Conservation (phyloP, 2,329 filamentous ascomycete species). For the Chaetomium globosum region DNA sequence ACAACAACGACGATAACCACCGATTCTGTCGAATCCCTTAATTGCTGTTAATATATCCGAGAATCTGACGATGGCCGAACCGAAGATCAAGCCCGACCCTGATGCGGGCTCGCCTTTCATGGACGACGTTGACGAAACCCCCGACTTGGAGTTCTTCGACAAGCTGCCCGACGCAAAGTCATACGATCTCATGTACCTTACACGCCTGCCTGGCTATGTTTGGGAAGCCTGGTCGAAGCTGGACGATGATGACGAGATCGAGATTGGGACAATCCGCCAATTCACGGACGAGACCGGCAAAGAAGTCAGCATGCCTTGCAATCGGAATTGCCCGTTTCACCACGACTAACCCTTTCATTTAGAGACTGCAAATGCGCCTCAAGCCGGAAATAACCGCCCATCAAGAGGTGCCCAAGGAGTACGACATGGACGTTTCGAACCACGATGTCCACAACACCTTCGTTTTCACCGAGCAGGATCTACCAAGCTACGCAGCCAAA, state of each 20-base stretch:
- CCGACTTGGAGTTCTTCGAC: conserved; percentile 62
- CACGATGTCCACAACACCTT: conserved; percentile 77
- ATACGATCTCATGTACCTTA: conserved; percentile 64
- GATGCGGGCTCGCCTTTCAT: conserved; percentile 51
- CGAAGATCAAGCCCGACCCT: conserved; percentile 50
- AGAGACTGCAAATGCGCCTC: conserved; percentile 67
- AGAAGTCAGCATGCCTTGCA: conserved; percentile 23
- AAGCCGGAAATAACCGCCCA: conserved; percentile 66
- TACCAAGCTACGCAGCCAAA: conserved; percentile 71
- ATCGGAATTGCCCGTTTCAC: conserved; percentile 4
- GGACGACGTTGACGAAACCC: conserved; percentile 68
- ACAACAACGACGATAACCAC: background rate
- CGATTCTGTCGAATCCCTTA: background rate
- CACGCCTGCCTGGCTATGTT: conserved; percentile 75
- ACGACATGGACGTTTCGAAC: conserved; percentile 73
- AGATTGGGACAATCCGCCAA: conserved; percentile 72
- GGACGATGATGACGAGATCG: conserved; percentile 79
- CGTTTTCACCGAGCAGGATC: conserved; percentile 90
- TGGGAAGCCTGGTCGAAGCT: conserved; percentile 78
- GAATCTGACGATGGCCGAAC: conserved; percentile 31
- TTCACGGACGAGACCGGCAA: conserved; percentile 59
- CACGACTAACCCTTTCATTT: conserved; percentile 15
- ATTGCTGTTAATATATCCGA: background rate
- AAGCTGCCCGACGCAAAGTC: conserved; percentile 41
- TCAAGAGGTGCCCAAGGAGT: conserved; percentile 80